These are phyloP conservation scores for Pyrenophora seminiperda DNA, from an alignment of 2,329 filamentous ascomycete species.

Conservation along the genomic window DNA sequence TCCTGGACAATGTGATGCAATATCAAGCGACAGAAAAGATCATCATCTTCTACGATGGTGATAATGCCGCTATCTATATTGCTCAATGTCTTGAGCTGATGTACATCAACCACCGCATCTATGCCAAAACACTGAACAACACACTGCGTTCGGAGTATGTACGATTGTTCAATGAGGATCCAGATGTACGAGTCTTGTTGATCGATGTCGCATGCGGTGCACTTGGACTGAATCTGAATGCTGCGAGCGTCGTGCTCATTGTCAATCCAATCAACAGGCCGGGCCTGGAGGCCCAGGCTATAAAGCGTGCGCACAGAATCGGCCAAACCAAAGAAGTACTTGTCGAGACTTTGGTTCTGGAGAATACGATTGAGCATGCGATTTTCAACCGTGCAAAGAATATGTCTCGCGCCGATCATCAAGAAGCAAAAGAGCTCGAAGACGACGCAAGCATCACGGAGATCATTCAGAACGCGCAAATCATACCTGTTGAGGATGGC, in stretches of 20 bases:
- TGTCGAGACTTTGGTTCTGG: conserved; percentile 84
- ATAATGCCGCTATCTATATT: conserved; percentile 85
- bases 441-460: conserved; percentile 63
- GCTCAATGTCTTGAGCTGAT: conserved; percentile 79
- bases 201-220: conserved; percentile 93
- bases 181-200: conserved; percentile 74
- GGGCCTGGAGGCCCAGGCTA: conserved; percentile 83
- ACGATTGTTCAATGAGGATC: conserved; percentile 73
- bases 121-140: conserved; percentile 66
- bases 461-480: conserved; percentile 63
- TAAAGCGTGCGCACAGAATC: conserved; percentile 87
- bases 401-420: conserved; percentile 70
- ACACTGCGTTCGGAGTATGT: conserved; percentile 75
- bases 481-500: conserved; percentile 51
- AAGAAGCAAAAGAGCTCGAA: conserved; percentile 61
- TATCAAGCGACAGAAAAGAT: conserved; percentile 80
- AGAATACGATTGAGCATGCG: conserved; percentile 80
- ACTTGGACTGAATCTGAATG: conserved; percentile 82
- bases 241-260: conserved; percentile 85
- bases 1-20: conserved; percentile 72
- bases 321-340: conserved; percentile 78
- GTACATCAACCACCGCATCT: conserved; percentile 67
- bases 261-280: conserved; percentile 86
- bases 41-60: conserved; percentile 88
- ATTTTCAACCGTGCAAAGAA: conserved; percentile 74